Evolutionary conservation across 2,329 filamentous ascomycete species (phyloP).

Genomic region (Colletotrichum coccodes): DNA sequence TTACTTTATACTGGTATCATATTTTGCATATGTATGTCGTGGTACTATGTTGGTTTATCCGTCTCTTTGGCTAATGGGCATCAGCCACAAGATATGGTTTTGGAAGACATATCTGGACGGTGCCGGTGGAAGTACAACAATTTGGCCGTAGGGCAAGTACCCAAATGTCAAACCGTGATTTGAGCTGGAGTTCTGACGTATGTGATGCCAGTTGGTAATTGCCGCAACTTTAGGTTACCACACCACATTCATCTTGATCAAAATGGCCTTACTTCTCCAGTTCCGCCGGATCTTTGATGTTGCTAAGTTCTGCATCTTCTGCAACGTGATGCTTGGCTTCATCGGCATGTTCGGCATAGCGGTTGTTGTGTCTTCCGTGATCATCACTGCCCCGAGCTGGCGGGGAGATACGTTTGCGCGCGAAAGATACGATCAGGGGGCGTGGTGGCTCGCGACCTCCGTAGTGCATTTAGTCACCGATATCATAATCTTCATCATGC

Average conservation of each 20-base stretch:
- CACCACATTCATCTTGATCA: slow-evolving; percentile 8
- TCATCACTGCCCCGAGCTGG: slow-evolving; percentile 7
- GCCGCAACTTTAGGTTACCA: slow-evolving; percentile 13
- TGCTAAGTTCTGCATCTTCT: not conserved
- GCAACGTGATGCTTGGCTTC: slow-evolving; percentile 11
- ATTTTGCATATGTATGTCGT: slow-evolving; percentile 2
- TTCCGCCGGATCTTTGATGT: slow-evolving; percentile 11
- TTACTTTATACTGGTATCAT: not conserved
- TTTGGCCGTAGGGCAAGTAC: not conserved
- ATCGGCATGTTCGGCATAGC: slow-evolving; percentile 7
- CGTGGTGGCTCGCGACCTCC: slow-evolving; percentile 14
- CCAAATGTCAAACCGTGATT: not conserved
- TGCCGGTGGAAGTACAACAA: slow-evolving; percentile 6
- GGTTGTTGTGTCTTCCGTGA: slow-evolving; percentile 2
- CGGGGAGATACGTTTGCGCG: slow-evolving; percentile 7
- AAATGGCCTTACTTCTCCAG: slow-evolving; percentile 16
- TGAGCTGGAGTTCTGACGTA: not conserved
- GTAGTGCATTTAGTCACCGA: slow-evolving; percentile 13
- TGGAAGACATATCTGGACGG: slow-evolving; percentile 1
- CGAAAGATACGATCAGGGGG: not conserved
- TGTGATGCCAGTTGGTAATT: not conserved
- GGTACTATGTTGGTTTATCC: no score
- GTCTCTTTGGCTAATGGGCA: no score
- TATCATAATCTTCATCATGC: slow-evolving; percentile 25
- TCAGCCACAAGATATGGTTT: not conserved